These are phyloP conservation scores for Phragmites australis DNA, from an alignment of 176 grass and related monocot genomes.

Conservation along the genomic window DNA sequence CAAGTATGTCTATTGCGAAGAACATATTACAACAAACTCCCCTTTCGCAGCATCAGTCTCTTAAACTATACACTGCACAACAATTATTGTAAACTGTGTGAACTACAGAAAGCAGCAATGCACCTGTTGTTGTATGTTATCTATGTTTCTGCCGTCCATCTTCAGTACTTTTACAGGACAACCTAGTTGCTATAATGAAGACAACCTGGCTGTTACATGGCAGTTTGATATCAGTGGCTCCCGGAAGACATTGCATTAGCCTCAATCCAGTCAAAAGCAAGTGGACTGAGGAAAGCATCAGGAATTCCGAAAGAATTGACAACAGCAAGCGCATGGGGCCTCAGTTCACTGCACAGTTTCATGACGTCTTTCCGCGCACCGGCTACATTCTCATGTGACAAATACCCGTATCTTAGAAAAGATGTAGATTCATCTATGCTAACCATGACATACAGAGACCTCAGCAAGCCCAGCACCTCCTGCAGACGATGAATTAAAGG, in stretches of 20 bases:
- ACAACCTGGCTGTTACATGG: neutral
- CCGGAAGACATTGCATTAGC: slow-evolving; percentile 66
- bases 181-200: neutral
- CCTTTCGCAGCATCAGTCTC: neutral
- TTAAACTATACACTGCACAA: slow-evolving; percentile 15
- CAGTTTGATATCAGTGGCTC: slow-evolving; percentile 48
- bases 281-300: slow-evolving; percentile 87
- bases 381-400: slow-evolving; percentile 65
- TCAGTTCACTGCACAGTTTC: slow-evolving; percentile 67
- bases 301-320: slow-evolving; percentile 90
- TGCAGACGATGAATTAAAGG: slow-evolving; percentile 38
- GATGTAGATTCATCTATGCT: slow-evolving; percentile 81
- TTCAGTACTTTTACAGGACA: neutral
- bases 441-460: slow-evolving; percentile 80
- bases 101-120: neutral
- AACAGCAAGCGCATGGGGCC: slow-evolving; percentile 78
- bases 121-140: neutral
- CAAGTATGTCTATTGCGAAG: neutral
- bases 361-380: slow-evolving; percentile 73
- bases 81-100: slow-evolving; percentile 9
- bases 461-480: slow-evolving; percentile 81
- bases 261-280: slow-evolving; percentile 98
- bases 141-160: neutral
- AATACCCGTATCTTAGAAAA: slow-evolving; percentile 81
- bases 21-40: neutral